Evolutionary conservation across 345 rosid genomes (phyloP).

Genomic region (Dovyalis caffra): DNA sequence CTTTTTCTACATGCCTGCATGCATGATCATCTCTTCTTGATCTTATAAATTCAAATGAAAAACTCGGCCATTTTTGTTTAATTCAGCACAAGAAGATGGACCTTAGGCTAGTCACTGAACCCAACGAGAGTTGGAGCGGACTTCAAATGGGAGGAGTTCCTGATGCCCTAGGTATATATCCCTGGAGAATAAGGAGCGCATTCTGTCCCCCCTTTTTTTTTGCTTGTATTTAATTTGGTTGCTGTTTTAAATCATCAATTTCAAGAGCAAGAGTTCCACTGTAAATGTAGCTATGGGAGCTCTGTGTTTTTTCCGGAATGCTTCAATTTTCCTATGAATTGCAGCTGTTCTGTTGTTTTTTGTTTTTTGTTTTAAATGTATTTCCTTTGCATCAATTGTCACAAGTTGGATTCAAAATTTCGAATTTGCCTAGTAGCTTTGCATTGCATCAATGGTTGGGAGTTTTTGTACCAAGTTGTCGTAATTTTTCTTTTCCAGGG

Average conservation of each 20-base stretch:
- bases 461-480: background rate
- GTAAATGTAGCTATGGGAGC: constrained; percentile 33
- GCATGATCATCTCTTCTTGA: background rate
- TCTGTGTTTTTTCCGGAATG: background rate
- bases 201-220: background rate
- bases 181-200: constrained; percentile 6
- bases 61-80: constrained; percentile 3
- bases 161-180: background rate
- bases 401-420: background rate
- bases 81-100: constrained; percentile 78
- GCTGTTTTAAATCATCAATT: constrained; percentile 11
- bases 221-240: background rate
- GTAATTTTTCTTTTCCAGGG: too few species aligned
- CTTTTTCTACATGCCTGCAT: background rate
- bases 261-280: constrained; percentile 18
- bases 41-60: constrained; percentile 5
- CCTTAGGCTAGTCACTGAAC: constrained; percentile 20
- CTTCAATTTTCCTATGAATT: constrained; percentile 19
- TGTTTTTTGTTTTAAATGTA: background rate
- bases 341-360: background rate
- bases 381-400: background rate
- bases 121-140: background rate
- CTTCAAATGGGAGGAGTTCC: background rate
- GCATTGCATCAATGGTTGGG: background rate
- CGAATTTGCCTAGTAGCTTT: background rate